Base-by-base conservation (phyloP, 345 rosid species). In the Murraya koenigii region DNA sequence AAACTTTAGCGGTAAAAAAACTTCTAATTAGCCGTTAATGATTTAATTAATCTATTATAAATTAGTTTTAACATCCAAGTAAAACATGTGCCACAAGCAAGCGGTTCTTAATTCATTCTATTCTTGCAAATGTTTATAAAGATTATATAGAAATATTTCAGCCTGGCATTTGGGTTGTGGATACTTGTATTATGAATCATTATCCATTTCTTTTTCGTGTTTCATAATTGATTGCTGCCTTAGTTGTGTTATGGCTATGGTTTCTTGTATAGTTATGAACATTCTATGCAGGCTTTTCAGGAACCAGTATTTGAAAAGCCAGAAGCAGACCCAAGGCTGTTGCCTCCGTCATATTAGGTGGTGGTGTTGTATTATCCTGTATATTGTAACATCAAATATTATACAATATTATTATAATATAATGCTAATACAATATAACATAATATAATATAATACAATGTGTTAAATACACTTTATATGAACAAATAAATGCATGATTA, bases 271-370 rank as follows among this genome's bases (percentile, higher is more conserved):
- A 35, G n/a, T 5, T 72, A 25, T 79, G 72, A 55, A 75, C 38
- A 56, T 77, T 78, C 35, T 59, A 79, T 83, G 78, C 78, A 85
- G 86, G 69, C 80, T 59, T 81, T 85, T 77, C 87, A 87, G 80
- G 81, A 72, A 61, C 86, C 90, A 39, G 19, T 74, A 8, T 60
- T 88, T 66, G 90, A 82, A 79, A 82, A 81, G 39, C 81, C 85
- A 47, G 79, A 63, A 70, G 93, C 92, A 38, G 97, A 92, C 72
- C 97, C 1, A 88, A 86, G 73, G 90, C 85, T 55, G 92, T 94
- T 62, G 98, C 93, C 62, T 85, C 98, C 3, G 90, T 94, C 84
- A 91, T 92, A 83, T 80, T 94, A 82, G 97, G 98, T 3, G 97
- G 98, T 35, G 98, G 98, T 71, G 98, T 97, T 54, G 98, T n/a